Base-by-base conservation (phyloP, 306 rosid species). In the Rubus idaeus region DNA sequence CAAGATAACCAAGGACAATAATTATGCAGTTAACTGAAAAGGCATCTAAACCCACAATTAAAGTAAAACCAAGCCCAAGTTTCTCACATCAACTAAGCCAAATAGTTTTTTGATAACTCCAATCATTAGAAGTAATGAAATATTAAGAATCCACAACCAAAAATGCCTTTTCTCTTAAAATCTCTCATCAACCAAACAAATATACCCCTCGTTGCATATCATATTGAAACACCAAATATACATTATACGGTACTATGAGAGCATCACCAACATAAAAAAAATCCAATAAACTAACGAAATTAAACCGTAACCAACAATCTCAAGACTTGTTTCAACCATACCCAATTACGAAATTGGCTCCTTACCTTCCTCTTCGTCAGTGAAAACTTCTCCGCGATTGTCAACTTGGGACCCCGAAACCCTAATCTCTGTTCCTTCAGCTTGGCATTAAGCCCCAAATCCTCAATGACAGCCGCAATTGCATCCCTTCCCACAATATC, bases 341-440 rank as follows among this genome's bases (percentile, higher is more conserved):
- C 2, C 60, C 14, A 75, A 18, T 30, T 3, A 21, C 3, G 53
- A 57, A 78, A 70, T 35, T 18, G 66, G 78, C 75, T 52, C 74
- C 18, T 66, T 68, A 95, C 99, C 94, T 92, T 95, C 78, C 83
- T 80, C 88, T 91, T 95, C 0, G 91, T 73, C 58, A 73, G 85
- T 0, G 88, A 78, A 44, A 83, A 86, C 83, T 86, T 92, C 85
- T 95, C 96, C 0, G 87, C 82, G 65, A 95, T 87, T 0, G 98
- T 87, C 90, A 92, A 77, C 82, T 85, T 91, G 0, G 98, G 91
- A 13, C 88, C 74, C 16, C 91, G 86, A 81, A 90, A 89, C 90
- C 99, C 99, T 89, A 90, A 84, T 76, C 85, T 86, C 79, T 92
- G 97, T 41, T 95, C 99, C 77, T 76, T 91, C 7, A 77, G 40